Percentiles rank a stretch among this genome's conserved stretches.
These are phyloP conservation scores for Kluyveromyces starmeri DNA, from an alignment of 805 yeast species.

Conservation along the genomic window DNA sequence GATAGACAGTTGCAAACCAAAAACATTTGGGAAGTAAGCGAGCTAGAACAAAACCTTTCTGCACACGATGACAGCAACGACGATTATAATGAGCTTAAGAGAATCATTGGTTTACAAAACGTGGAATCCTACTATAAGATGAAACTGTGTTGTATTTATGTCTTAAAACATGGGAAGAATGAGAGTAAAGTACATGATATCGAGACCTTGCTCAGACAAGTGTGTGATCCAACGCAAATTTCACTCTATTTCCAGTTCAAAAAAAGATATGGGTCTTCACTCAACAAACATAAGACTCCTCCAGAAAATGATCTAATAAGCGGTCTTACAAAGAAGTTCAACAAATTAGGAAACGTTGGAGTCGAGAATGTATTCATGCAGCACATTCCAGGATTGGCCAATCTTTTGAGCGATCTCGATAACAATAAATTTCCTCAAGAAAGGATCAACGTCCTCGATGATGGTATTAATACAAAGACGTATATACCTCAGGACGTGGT, in stretches of 20 bases:
- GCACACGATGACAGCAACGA: conserved; percentile 49
- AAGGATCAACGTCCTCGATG: conserved; percentile 27
- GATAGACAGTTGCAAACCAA: conserved; percentile 58
- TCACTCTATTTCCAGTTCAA: conserved; percentile 40
- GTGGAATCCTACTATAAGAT: conserved; percentile 51
- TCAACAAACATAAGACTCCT: conserved; percentile 5
- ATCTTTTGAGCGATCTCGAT: conserved; percentile 28
- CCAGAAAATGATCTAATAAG: conserved; percentile 24
- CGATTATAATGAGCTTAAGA: conserved; percentile 50
- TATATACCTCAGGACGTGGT: conserved; percentile 52
- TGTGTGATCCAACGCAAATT: conserved; percentile 32
- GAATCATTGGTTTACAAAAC: conserved; percentile 39
- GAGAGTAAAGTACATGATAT: conserved; percentile 43
- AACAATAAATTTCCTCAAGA: conserved; percentile 29
- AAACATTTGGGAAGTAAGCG: conserved; percentile 78
- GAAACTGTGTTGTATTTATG: conserved; percentile 65
- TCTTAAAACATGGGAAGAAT: conserved; percentile 57
- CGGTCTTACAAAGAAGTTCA: conserved; percentile 28
- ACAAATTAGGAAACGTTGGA: conserved; percentile 31
- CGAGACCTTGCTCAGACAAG: conserved; percentile 30
- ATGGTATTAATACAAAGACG: conserved; percentile 12
- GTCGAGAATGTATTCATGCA: conserved; percentile 81
- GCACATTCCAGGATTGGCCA: conserved; percentile 62
- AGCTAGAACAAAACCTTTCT: conserved; percentile 78
- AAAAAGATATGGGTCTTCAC: conserved; percentile 16